Evolutionary conservation across 2,329 filamentous ascomycete species (phyloP), one percentile per base, ranked within the genome.

Genomic region (Chalara sp.): DNA sequence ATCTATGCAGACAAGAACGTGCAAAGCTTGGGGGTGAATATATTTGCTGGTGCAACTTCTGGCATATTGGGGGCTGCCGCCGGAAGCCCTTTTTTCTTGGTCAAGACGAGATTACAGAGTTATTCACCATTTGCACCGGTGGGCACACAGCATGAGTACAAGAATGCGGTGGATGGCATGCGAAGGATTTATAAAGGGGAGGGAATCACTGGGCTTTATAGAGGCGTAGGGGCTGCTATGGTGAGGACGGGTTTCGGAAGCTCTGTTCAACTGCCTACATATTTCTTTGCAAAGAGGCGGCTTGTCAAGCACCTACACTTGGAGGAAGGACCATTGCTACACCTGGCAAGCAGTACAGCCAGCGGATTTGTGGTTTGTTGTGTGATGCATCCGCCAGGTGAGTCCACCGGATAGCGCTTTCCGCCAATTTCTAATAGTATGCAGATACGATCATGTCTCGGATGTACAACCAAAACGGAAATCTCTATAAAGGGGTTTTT

Each of bases 381-480:
- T 61, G 84, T 97, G 57, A 99, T 99, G 93, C 93, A 99, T 65
- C 93, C 93, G 49, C 93, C 93, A 64, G 87, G 86, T 89, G 71
- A 66, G 78, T 67, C 44, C 33, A 33, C 47, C 4, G 8, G n/a
- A 8, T 28, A 28, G 41, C 7, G 21, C 4, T 12, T 4, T 28
- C 11, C 4, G 10, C 10, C 41, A 32, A 39, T 35, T 50, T 5
- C 51, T 58, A 45, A 61, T 49, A 46, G 28, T 21, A 29, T 41
- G 30, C 54, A 80, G 93, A 99, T 68, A 99, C 93, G 5, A 88
- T 99, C 71, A 99, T 99, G 93, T 93, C 89, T 55, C 86, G 93
- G 56, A 85, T 99, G 76, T 99, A 99, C 76, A 99, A 99, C 74
- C 93, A 99, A 69, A 95, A 91, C 55, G 93, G 93, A 48, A 95